Conservation (phyloP, 164 flowering plant species). For the Umbilicus rupestris region DNA sequence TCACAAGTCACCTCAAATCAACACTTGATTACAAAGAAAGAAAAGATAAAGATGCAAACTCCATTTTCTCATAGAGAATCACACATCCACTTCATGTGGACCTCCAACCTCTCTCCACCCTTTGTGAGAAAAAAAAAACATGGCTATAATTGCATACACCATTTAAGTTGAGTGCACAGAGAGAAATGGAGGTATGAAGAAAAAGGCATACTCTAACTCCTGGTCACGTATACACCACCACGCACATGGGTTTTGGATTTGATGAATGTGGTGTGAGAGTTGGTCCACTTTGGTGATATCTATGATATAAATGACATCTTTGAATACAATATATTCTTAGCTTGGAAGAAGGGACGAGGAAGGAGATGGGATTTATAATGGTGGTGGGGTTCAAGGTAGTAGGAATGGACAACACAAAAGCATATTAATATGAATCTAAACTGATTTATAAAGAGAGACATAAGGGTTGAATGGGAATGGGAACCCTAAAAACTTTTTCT, state of each 20-base stretch:
- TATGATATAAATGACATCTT: background rate
- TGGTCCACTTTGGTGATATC: constrained; percentile 20
- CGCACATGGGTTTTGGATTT: constrained; percentile 7
- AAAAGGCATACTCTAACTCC: constrained; percentile 9
- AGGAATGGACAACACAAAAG: constrained; percentile 19
- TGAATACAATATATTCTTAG: constrained; percentile 5
- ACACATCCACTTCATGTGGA: constrained; percentile 28
- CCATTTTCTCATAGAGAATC: constrained; percentile 19
- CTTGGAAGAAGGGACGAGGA: constrained; percentile 14
- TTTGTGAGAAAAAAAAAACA: constrained; percentile 4
- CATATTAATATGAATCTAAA: background rate
- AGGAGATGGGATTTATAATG: constrained; percentile 1
- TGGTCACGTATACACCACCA: constrained; percentile 17
- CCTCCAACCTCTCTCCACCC: constrained; percentile 6
- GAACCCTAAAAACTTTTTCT: constrained; percentile 22
- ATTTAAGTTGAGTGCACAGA: background rate
- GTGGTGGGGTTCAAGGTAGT: constrained; percentile 5
- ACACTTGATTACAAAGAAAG: constrained; percentile 13
- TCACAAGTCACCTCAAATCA: constrained; percentile 6
- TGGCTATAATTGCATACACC: background rate
- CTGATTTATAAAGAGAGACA: background rate
- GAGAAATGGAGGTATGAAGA: background rate
- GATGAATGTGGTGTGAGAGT: background rate
- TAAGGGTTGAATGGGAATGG: constrained; percentile 6
- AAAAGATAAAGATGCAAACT: constrained; percentile 21